Percentiles rank a stretch among this genome's conserved stretches.
phyloP scores from a whole-genome alignment of 2,329 filamentous ascomycete species.

The Talaromyces sp. region DNA sequence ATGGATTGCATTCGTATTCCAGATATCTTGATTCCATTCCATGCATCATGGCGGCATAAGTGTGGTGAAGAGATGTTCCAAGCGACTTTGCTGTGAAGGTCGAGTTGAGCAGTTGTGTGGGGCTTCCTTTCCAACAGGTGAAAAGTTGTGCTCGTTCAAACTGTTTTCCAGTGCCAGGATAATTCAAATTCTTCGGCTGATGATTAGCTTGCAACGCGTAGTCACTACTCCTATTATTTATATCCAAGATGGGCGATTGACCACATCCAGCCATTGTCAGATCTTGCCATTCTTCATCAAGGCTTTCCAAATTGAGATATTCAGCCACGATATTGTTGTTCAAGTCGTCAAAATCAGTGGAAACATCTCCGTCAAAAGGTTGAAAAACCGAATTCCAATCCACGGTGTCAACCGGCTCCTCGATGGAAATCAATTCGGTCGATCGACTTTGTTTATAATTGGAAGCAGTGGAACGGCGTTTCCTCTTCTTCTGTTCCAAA shows the following conservation, averaged over 20 bases:
- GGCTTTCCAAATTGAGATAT: background rate
- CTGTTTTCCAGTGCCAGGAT: background rate
- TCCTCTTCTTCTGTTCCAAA: background rate
- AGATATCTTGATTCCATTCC: slow-evolving; percentile 9
- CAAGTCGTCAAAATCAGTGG: background rate
- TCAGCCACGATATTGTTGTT: background rate
- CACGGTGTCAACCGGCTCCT: background rate
- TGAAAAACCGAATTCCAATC: background rate
- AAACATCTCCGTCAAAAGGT: background rate
- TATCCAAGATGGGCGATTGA: background rate
- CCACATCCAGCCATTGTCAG: background rate
- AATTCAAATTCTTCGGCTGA: background rate
- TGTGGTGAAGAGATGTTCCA: background rate
- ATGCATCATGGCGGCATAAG: background rate
- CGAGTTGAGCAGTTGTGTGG: slow-evolving; percentile 2
- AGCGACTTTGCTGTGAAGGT: background rate
- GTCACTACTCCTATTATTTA: background rate
- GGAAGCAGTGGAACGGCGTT: background rate
- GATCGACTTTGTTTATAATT: background rate
- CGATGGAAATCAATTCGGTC: background rate
- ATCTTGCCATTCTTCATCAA: background rate
- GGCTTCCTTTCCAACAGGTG: background rate
- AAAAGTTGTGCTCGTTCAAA: background rate
- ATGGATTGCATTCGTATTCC: slow-evolving; percentile 1
- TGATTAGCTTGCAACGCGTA: background rate